Evolutionary conservation across 371 early-diverging fungal genomes (phyloP), one percentile per base, ranked within the genome.

Genomic region (Mucor sp.): DNA sequence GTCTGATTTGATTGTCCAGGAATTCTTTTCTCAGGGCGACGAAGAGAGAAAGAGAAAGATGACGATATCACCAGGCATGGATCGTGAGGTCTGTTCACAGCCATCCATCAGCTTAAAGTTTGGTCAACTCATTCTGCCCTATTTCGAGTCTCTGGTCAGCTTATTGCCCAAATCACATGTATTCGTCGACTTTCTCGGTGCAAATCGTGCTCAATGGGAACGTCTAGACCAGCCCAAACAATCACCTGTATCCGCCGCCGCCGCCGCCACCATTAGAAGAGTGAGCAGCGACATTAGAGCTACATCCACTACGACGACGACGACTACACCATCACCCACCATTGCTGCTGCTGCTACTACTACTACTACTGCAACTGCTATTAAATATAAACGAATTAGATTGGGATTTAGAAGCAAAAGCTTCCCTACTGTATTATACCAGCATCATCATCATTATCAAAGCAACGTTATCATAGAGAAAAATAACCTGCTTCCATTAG

Each of bases 1-100:
- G 97, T 91, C 94, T 5, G 93, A 94, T 74, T 71, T 92, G 67
- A 91, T 96, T 57, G 88, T 93, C 1, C 80, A 88, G 68, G 97
- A 97, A 73, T 95, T 94, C 61, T 93, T 92, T 66, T 74, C 81
- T 35, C 97, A 97, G 70, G 95, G 95, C 17, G 94, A 97, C 60
- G 76, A 88, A 41, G 97, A 97, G 69, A 90, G 89, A 70, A 62
- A 70, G 6, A 81, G 87, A 33, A 77, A 83, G 23, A 70, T 96
- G 17, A 89, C 93, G 0, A 80, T 95, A 4, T 94, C 96, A 1
- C 94, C 94, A 5, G 93, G 91, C 65, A 95, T 95, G 94, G 95
- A 95, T 70, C 89, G 95, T 7, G 76, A 86, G 21, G 70, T 85
- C 19, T 79, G 88, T 33, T 86, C 91, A 48, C 94, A 94, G 63